Percentiles rank a stretch among this genome's conserved stretches.
Conservation (phyloP, 805 yeast genomes). For the Wickerhamiella cacticola region DNA sequence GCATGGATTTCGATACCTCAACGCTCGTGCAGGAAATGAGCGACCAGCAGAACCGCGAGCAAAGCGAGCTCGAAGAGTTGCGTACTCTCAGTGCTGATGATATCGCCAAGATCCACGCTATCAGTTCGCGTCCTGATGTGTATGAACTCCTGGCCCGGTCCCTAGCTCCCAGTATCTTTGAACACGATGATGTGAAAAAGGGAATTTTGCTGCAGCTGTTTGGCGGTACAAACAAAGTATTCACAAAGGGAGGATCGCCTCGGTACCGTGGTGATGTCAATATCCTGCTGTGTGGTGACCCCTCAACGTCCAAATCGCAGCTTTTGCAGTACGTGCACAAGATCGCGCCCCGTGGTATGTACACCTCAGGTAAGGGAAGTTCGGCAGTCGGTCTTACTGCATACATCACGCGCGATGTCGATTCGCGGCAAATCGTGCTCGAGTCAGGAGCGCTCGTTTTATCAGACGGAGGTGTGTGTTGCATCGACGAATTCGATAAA, state of each 20-base stretch:
- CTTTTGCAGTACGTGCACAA: constrained; percentile 88
- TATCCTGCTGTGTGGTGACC: constrained; percentile 89
- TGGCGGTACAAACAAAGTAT: constrained; percentile 88
- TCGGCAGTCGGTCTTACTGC: constrained; percentile 99
- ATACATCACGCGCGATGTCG: constrained; percentile 86
- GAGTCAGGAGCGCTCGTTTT: constrained; percentile 94
- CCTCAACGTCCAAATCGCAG: constrained; percentile 95
- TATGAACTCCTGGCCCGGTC: constrained; percentile 82
- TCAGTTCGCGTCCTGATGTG: constrained; percentile 59
- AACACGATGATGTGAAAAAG: constrained; percentile 92
- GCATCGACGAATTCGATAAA: constrained; percentile 97
- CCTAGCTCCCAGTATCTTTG: constrained; percentile 92
- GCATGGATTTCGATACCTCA: constrained; percentile 69
- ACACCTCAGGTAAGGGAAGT: constrained; percentile 97
- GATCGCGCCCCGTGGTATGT: constrained; percentile 95
- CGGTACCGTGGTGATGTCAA: constrained; percentile 93
- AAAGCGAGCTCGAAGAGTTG: constrained; percentile 63
- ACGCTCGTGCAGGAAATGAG: constrained; percentile 24
- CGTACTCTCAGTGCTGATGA: constrained; percentile 61
- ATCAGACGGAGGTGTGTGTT: constrained; percentile 96
- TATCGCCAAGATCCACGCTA: constrained; percentile 46
- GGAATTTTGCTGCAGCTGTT: constrained; percentile 86
- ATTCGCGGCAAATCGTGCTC: constrained; percentile 81
- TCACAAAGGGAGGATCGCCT: constrained; percentile 68
- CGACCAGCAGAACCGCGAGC: constrained; percentile 43